Evolutionary conservation across 805 yeast species (phyloP).

Genomic region (Lachancea lanzarotensis): DNA sequence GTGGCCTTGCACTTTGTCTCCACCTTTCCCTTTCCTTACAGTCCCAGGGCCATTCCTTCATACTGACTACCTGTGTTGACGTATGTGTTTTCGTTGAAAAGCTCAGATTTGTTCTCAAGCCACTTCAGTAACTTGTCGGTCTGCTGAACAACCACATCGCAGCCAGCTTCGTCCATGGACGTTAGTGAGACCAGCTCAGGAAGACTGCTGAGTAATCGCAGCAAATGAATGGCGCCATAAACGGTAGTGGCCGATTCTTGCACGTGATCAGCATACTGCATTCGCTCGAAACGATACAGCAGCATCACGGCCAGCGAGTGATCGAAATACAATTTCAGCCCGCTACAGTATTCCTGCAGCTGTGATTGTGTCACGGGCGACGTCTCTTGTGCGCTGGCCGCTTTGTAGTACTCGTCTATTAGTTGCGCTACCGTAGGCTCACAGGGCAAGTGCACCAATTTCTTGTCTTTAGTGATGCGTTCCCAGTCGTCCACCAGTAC

Average conservation of each 20-base stretch:
- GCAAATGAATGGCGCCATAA: slow-evolving; percentile 78
- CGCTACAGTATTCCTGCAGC: slow-evolving; percentile 60
- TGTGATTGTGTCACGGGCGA: slow-evolving; percentile 41
- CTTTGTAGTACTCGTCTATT: slow-evolving; percentile 44
- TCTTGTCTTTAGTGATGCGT: slow-evolving; percentile 70
- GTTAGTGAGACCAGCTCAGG: slow-evolving; percentile 82
- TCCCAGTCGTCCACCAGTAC: slow-evolving; percentile 92
- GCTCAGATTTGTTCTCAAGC: slow-evolving; percentile 17
- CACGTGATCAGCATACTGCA: slow-evolving; percentile 23
- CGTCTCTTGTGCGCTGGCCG: slow-evolving; percentile 22
- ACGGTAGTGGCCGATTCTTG: slow-evolving; percentile 30
- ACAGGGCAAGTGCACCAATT: slow-evolving; percentile 61
- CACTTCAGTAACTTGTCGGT: slow-evolving; percentile 25
- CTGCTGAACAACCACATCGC: slow-evolving; percentile 25
- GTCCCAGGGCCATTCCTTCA: slow-evolving; percentile 32
- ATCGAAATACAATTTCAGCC: slow-evolving; percentile 69
- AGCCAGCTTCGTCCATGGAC: slow-evolving; percentile 70
- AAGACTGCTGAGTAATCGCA: slow-evolving; percentile 67
- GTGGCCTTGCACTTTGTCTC: too few relatives aligned
- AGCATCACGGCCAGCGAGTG: slow-evolving; percentile 41
- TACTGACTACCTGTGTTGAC: slow-evolving; percentile 32
- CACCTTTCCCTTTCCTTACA: slow-evolving; percentile 12
- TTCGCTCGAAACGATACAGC: slow-evolving; percentile 27
- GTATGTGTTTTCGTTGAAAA: slow-evolving; percentile 13
- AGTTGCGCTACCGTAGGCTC: slow-evolving; percentile 47